A percentile compares a stretch with the other conserved stretches of the same genome.
Evolutionary conservation across 2,329 filamentous ascomycete species (phyloP).

Genomic region (Pyricularia pennisetigena): DNA sequence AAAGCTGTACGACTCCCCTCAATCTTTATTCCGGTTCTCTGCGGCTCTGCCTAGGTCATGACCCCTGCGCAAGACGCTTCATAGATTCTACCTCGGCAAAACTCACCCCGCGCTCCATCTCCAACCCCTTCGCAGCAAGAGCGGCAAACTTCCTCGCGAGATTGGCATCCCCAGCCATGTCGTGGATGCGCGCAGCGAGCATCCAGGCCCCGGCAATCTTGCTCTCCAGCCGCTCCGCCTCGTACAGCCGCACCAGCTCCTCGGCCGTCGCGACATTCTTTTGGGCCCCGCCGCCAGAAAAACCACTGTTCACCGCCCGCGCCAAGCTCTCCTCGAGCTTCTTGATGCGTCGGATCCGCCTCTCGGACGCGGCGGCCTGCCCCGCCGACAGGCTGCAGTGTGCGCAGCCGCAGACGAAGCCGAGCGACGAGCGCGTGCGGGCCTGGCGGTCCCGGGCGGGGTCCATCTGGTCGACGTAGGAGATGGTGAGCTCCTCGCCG

Average conservation of each 20-base stretch:
- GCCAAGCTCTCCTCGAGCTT: constrained; percentile 17
- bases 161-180: constrained; percentile 22
- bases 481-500: constrained; percentile 25
- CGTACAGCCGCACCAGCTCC: constrained; percentile 20
- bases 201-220: constrained; percentile 23
- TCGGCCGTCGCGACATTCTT: constrained; percentile 17
- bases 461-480: constrained; percentile 22
- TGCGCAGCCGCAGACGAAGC: constrained; percentile 24
- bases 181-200: constrained; percentile 25
- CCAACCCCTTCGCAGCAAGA: constrained; percentile 20
- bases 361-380: constrained; percentile 19
- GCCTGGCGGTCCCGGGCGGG: constrained; percentile 17
- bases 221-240: constrained; percentile 21
- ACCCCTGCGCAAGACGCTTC: constrained; percentile 8
- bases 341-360: constrained; percentile 17
- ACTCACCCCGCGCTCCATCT: constrained; percentile 19
- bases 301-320: constrained; percentile 5
- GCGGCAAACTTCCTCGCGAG: constrained; percentile 20
- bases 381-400: constrained; percentile 17
- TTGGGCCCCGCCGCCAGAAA: constrained; percentile 21
- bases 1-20: no score
- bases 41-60: background rate
- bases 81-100: constrained; percentile 19
- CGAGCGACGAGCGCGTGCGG: constrained; percentile 20
- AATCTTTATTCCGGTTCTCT: no score